phyloP scores from a whole-genome alignment of 2,329 filamentous ascomycete genomes.

The Botryotinia calthae region DNA sequence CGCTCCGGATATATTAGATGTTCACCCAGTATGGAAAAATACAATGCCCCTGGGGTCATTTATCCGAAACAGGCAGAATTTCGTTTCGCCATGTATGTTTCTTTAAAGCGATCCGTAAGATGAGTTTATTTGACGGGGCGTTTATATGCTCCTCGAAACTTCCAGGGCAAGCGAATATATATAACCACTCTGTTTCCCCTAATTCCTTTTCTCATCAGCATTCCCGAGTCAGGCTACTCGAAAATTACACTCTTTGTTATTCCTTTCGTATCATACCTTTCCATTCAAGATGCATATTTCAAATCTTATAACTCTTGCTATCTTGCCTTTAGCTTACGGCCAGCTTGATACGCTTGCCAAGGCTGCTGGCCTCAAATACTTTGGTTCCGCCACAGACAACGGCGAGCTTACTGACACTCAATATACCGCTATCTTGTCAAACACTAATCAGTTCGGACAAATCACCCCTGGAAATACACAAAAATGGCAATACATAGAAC shows the following conservation, averaged over 20 bases:
- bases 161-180: background rate
- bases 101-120: background rate
- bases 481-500: conserved; percentile 63
- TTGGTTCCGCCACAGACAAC: conserved; percentile 59
- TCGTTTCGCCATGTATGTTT: conserved; percentile 3
- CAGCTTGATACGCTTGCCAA: conserved; percentile 46
- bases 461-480: conserved; percentile 63
- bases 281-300: conserved; percentile 22
- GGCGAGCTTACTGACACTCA: conserved; percentile 46
- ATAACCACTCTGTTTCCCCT: background rate
- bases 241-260: conserved; percentile 1
- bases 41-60: background rate
- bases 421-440: conserved; percentile 55
- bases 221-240: conserved; percentile 13
- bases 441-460: conserved; percentile 60
- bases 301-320: conserved; percentile 16
- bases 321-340: conserved; percentile 22
- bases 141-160: background rate
- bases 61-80: conserved; percentile 22
- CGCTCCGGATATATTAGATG: conserved; percentile 10
- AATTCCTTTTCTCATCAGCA: background rate
- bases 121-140: background rate
- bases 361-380: conserved; percentile 52
- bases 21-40: conserved; percentile 12
- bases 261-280: background rate